Evolutionary conservation across 306 rosid species (phyloP).

Genomic region (Cyclanthera cordifolia): DNA sequence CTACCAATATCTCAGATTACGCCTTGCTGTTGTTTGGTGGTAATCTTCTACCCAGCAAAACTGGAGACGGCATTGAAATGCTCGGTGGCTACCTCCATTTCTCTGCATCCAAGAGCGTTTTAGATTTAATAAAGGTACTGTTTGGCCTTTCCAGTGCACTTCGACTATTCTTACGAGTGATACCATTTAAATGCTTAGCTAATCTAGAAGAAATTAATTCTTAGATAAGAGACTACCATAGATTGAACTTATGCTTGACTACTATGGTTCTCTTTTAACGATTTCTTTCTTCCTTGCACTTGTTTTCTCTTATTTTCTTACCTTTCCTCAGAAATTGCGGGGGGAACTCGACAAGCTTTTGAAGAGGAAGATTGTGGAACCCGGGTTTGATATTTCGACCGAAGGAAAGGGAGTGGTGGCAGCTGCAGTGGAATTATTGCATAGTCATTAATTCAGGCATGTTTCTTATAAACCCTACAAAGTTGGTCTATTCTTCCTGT

Average conservation of each 20-base stretch:
- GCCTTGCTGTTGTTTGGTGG: constrained; percentile 86
- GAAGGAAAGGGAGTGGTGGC: constrained; percentile 79
- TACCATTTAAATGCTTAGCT: too few relatives aligned
- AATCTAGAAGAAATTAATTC: too few relatives aligned
- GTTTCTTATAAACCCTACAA: not conserved
- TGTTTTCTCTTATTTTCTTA: not conserved
- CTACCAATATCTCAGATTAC: constrained; percentile 85
- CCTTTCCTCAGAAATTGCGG: constrained; percentile 55
- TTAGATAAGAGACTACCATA: too few relatives aligned
- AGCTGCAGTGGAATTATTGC: constrained; percentile 74
- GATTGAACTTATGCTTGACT: too few relatives aligned
- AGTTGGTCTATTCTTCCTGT: not conserved
- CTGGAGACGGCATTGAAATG: constrained; percentile 89
- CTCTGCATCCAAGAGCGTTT: constrained; percentile 73
- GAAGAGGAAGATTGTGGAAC: constrained; percentile 69
- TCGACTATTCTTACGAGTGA: too few relatives aligned
- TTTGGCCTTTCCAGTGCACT: not conserved
- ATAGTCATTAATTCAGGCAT: constrained; percentile 20
- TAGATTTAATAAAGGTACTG: constrained; percentile 70
- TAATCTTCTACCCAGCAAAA: constrained; percentile 51
- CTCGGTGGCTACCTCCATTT: constrained; percentile 96
- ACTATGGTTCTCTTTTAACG: too few relatives aligned
- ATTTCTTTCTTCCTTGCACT: not conserved
- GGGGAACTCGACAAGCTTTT: constrained; percentile 80
- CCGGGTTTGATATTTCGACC: constrained; percentile 54